A percentile compares a stretch with the other conserved stretches of the same genome.
Evolutionary conservation across 495 filamentous ascomycete genomes (phyloP).

Genomic region (Neurospora tetraspora): DNA sequence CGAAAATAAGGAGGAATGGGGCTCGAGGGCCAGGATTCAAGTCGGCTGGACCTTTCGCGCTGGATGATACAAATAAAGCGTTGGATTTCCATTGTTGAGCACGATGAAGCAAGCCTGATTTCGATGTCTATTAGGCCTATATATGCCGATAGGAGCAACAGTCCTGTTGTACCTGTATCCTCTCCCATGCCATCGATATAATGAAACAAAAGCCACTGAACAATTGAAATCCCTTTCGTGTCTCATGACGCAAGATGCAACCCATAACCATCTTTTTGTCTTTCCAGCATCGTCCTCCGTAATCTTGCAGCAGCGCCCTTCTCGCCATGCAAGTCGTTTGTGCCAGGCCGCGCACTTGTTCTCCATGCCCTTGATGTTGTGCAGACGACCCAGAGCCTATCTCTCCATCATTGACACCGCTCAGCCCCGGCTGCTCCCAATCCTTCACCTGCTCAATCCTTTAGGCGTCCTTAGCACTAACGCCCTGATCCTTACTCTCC

Average conservation of each 20-base stretch:
- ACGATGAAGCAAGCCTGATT: not conserved
- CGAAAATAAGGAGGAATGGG: not conserved
- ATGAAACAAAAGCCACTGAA: not conserved
- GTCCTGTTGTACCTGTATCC: not conserved
- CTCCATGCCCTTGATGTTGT: not conserved
- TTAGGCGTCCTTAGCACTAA: not conserved
- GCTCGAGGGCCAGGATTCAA: no score
- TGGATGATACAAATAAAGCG: not conserved
- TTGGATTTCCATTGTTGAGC: not conserved
- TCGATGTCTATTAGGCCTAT: not conserved
- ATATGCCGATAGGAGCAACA: not conserved
- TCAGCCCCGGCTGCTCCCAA: not conserved
- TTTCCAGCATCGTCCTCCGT: not conserved
- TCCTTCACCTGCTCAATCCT: rapidly evolving
- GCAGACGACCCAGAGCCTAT: not conserved
- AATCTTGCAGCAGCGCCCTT: not conserved
- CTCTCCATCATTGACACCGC: not conserved
- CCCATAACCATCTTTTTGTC: not conserved
- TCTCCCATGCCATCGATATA: not conserved
- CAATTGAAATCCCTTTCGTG: not conserved
- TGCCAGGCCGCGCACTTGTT: not conserved
- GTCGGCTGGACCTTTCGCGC: not conserved
- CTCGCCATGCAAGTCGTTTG: not conserved
- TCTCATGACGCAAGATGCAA: not conserved
- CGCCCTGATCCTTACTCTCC: not conserved